Evolutionary conservation across 768 basidiomycete species (phyloP).

Genomic region (Mycena crocata): DNA sequence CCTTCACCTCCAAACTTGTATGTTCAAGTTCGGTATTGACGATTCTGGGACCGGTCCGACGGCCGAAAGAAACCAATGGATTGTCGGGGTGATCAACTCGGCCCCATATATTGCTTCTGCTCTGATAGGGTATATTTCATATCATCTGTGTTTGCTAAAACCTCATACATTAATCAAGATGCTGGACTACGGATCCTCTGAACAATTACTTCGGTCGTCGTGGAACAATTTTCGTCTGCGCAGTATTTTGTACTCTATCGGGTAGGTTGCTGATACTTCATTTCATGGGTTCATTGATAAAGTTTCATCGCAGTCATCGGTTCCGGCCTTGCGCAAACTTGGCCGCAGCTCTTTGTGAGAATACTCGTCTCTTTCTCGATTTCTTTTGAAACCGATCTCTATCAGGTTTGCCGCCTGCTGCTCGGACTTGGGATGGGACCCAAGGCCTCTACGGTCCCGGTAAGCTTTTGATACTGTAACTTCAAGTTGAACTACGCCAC

Average conservation of each 20-base stretch:
- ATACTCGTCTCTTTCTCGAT: constrained; percentile 23
- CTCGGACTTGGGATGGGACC: constrained; percentile 55
- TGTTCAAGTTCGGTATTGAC: constrained; percentile 64
- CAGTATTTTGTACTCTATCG: constrained; percentile 41
- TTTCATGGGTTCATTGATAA: constrained; percentile 13
- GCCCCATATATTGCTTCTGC: constrained; percentile 37
- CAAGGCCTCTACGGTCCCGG: constrained; percentile 71
- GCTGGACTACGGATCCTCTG: constrained; percentile 78
- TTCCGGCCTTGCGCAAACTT: constrained; percentile 47
- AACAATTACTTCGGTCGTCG: constrained; percentile 53
- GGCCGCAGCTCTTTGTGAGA: constrained; percentile 49
- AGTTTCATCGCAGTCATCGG: constrained; percentile 47
- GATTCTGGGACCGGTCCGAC: constrained; percentile 12
- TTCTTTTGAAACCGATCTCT: background rate
- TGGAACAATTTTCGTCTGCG: constrained; percentile 61
- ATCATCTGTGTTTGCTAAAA: background rate
- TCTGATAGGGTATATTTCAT: background rate
- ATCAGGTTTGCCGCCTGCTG: constrained; percentile 21
- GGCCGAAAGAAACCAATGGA: constrained; percentile 61
- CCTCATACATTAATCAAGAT: constrained; percentile 32
- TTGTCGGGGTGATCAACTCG: constrained; percentile 69
- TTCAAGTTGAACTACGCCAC: background rate
- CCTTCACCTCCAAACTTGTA: too few relatives aligned
- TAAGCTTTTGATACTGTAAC: constrained; percentile 29
- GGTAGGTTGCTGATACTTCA: constrained; percentile 4